phyloP scores from a whole-genome alignment of 495 filamentous ascomycete species.

The Penicillium longicatenatum region DNA sequence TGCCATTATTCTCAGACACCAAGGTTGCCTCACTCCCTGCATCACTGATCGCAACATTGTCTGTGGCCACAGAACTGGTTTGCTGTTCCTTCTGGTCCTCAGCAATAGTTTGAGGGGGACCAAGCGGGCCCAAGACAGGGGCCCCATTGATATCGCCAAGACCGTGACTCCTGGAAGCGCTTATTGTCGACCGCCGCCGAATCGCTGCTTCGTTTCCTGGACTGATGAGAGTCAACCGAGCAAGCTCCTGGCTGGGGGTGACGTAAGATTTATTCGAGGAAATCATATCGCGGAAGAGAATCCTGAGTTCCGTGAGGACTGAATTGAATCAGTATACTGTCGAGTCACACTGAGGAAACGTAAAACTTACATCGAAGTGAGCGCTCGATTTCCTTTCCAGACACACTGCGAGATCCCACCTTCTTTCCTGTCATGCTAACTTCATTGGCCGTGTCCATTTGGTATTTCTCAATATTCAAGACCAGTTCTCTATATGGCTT shows the following conservation, averaged over 20 bases:
- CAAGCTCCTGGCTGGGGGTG: conserved; percentile 75
- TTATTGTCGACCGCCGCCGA: conserved; percentile 57
- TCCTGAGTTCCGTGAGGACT: conserved; percentile 74
- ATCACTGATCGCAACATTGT: conserved; percentile 25
- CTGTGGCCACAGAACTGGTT: conserved; percentile 15
- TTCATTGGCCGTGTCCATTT: conserved; percentile 62
- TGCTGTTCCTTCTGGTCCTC: conserved; percentile 21
- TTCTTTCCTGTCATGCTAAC: conserved; percentile 59
- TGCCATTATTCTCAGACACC: conserved; percentile 39
- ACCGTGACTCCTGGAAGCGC: conserved; percentile 34
- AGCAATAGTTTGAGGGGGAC: conserved; percentile 37
- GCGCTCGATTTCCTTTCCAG: conserved; percentile 61
- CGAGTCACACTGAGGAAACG: not conserved
- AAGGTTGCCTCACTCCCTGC: conserved; percentile 55
- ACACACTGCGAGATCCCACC: conserved; percentile 64
- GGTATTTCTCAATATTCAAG: conserved; percentile 66
- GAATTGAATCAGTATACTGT: not conserved
- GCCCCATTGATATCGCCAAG: conserved; percentile 56
- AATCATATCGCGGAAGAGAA: conserved; percentile 73
- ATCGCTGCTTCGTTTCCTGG: conserved; percentile 59
- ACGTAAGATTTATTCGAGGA: conserved; percentile 53
- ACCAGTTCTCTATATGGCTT: conserved; percentile 80
- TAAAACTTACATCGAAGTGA: conserved; percentile 68
- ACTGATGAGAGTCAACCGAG: conserved; percentile 74
- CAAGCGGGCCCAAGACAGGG: conserved; percentile 54